These are phyloP conservation scores for Carex arenaria DNA, from an alignment of 202 grass and related monocot genomes.

Conservation along the genomic window DNA sequence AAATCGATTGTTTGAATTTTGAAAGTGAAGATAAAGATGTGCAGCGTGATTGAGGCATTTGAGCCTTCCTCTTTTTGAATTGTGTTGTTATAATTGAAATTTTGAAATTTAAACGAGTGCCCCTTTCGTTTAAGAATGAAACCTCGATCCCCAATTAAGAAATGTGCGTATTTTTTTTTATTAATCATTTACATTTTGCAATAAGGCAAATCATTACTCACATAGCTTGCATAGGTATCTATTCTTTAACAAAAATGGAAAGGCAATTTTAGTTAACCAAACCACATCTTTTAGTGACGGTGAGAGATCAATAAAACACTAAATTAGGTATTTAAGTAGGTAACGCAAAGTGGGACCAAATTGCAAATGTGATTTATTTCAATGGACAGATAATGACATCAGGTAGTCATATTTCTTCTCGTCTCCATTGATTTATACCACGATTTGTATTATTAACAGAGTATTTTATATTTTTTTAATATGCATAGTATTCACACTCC, in stretches of 20 bases:
- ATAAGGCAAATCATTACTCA: background rate
- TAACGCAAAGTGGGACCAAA: constrained; percentile 6
- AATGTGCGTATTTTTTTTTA: background rate
- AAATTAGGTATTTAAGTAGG: constrained; percentile 19
- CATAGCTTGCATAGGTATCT: background rate
- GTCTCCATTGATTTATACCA: background rate
- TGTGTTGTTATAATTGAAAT: too few species aligned
- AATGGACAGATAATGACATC: constrained; percentile 1
- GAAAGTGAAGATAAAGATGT: too few species aligned
- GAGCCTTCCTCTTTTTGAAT: too few species aligned
- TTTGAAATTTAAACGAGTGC: too few species aligned
- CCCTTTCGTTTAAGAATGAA: too few species aligned
- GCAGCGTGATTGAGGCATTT: too few species aligned
- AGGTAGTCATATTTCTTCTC: background rate
- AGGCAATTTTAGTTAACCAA: background rate
- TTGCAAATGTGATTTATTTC: constrained; percentile 3
- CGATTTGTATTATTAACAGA: background rate
- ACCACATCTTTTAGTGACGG: constrained; percentile 20
- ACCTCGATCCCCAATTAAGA: too few species aligned
- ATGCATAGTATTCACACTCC: too few species aligned
- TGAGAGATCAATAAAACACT: constrained; percentile 26
- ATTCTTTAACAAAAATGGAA: background rate
- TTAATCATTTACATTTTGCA: background rate
- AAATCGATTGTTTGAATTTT: too few species aligned
- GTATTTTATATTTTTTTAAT: too few species aligned